These are phyloP conservation scores for Penicillium sp. DNA, from an alignment of 2,329 filamentous ascomycete genomes.

Conservation along the genomic window DNA sequence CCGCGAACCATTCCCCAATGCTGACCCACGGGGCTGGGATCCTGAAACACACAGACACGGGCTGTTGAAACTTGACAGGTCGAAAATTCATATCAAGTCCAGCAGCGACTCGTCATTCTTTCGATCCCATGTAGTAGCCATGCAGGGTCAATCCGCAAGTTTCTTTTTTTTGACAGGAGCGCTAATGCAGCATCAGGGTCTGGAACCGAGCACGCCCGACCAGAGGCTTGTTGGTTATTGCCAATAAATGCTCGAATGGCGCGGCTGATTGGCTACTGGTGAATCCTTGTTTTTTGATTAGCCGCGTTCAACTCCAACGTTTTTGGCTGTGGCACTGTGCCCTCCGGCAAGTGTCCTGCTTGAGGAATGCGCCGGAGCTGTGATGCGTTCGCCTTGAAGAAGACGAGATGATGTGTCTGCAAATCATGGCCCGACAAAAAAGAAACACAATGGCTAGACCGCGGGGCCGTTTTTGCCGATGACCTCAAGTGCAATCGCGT, in stretches of 20 bases:
- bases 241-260: slow-evolving; percentile 13
- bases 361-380: neutral
- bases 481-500: slow-evolving; percentile 6
- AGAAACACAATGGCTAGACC: neutral
- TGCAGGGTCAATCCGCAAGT: slow-evolving; percentile 5
- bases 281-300: slow-evolving; percentile 7
- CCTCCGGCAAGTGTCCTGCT: slow-evolving; percentile 6
- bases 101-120: slow-evolving; percentile 3
- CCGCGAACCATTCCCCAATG: neutral
- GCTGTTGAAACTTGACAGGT: slow-evolving; percentile 3
- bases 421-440: neutral
- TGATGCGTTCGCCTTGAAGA: neutral
- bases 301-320: slow-evolving; percentile 10
- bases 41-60: neutral
- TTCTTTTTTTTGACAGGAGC: slow-evolving; percentile 17
- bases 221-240: slow-evolving; percentile 8
- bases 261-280: slow-evolving; percentile 8
- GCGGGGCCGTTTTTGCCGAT: neutral
- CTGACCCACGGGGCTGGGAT: neutral
- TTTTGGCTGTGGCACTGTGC: neutral
- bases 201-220: neutral
- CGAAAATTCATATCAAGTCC: neutral
- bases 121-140: neutral
- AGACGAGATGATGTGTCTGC: too few species aligned
- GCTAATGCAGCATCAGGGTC: slow-evolving; percentile 13